These are phyloP conservation scores for Passalora sequoiae DNA, from an alignment of 2,329 filamentous ascomycete species.

Conservation along the genomic window DNA sequence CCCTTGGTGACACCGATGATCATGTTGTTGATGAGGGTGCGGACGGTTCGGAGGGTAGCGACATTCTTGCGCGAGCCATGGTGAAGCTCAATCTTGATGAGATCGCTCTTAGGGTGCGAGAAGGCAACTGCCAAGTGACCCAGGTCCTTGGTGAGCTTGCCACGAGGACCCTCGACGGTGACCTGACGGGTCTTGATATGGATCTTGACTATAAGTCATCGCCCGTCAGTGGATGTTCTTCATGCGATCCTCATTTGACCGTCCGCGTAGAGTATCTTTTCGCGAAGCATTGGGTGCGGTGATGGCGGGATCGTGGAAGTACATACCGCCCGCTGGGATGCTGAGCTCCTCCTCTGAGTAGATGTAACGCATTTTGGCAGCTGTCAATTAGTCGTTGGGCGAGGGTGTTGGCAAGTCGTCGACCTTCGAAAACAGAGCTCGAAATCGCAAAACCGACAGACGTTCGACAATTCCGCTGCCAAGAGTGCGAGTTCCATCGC, in stretches of 20 bases:
- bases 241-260: conserved; percentile 1
- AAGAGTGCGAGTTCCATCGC: too few species aligned
- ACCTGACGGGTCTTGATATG: conserved; percentile 94
- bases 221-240: conserved; percentile 19
- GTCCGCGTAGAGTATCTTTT: neutral
- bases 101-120: conserved; percentile 74
- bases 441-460: too few species aligned
- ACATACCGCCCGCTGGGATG: conserved; percentile 95
- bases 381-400: conserved; percentile 10
- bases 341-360: conserved; percentile 93
- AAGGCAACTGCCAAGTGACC: conserved; percentile 96
- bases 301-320: conserved; percentile 14
- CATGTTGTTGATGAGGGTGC: conserved; percentile 97
- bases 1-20: conserved; percentile 98
- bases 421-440: neutral
- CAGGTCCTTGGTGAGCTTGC: conserved; percentile 96
- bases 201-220: conserved; percentile 72
- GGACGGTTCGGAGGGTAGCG: conserved; percentile 95
- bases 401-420: conserved; percentile 12
- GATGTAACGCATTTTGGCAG: conserved; percentile 97
- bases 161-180: conserved; percentile 94
- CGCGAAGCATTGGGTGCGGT: conserved; percentile 7
- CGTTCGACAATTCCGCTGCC: too few species aligned
- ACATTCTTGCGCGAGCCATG: conserved; percentile 97
- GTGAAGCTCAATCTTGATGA: conserved; percentile 97